phyloP scores from a whole-genome alignment of 768 basidiomycete species.

The Lactarius trivialis region DNA sequence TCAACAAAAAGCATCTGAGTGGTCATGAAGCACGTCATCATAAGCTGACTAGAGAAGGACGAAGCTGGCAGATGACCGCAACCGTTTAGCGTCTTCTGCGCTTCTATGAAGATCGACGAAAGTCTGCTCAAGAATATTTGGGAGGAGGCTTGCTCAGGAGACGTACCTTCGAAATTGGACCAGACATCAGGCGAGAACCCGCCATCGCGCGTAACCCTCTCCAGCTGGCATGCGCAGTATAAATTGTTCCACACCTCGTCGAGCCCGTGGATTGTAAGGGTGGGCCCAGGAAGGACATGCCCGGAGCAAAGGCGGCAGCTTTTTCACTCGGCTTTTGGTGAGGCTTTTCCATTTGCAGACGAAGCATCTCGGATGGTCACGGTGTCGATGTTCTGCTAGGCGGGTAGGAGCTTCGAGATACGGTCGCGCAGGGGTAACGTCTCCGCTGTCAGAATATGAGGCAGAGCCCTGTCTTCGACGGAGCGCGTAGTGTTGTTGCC shows the following conservation, averaged over 20 bases:
- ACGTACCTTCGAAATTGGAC: constrained; percentile 94
- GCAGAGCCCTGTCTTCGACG: constrained; percentile 27
- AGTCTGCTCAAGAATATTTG: constrained; percentile 46
- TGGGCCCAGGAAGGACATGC: constrained; percentile 85
- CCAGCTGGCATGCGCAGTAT: constrained; percentile 84
- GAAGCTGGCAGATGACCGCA: constrained; percentile 94
- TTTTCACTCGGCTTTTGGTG: constrained; percentile 82
- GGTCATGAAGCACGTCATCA: constrained; percentile 11
- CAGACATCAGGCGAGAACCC: constrained; percentile 71
- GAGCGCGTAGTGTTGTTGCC: constrained; percentile 17
- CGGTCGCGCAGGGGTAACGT: constrained; percentile 31
- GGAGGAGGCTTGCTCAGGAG: background rate
- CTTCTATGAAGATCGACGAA: constrained; percentile 90
- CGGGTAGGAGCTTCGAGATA: no score
- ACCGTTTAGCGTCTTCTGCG: constrained; percentile 94
- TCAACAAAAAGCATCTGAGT: constrained; percentile 87
- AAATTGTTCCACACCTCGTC: constrained; percentile 95
- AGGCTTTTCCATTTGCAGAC: constrained; percentile 34
- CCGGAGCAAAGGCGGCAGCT: constrained; percentile 71
- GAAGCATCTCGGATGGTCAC: no score
- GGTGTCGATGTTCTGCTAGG: no score
- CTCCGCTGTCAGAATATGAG: constrained; percentile 16
- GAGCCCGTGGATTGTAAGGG: constrained; percentile 88
- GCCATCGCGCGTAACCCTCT: constrained; percentile 78
- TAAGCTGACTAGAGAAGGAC: constrained; percentile 2